These are phyloP conservation scores for Vigna unguiculata DNA, from an alignment of 306 rosid genomes.

Conservation along the genomic window DNA sequence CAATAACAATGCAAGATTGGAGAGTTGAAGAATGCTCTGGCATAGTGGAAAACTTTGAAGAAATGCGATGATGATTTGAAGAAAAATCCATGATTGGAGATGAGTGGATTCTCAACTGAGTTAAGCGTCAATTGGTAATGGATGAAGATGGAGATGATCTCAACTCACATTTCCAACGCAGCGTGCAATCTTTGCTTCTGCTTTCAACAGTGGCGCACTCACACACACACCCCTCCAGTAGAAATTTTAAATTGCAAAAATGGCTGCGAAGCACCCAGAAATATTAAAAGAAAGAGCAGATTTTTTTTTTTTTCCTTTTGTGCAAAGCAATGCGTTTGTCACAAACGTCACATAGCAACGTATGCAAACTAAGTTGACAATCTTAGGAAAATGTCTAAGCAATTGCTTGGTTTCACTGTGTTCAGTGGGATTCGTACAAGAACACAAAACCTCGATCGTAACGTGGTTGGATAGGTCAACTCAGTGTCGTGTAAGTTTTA, in stretches of 20 bases:
- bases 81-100: conserved; percentile 32
- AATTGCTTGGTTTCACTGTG: background rate
- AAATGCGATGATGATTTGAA: conserved; percentile 38
- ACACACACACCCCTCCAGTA: background rate
- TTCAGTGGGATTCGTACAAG: too few relatives aligned
- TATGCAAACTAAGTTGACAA: background rate
- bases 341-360: background rate
- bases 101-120: conserved; percentile 50
- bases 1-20: background rate
- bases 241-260: conserved; percentile 6
- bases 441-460: too few relatives aligned
- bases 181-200: conserved; percentile 4
- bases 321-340: background rate
- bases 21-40: conserved; percentile 21
- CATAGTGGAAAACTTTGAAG: background rate
- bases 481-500: too few relatives aligned
- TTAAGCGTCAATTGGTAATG: background rate
- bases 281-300: background rate
- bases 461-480: too few relatives aligned
- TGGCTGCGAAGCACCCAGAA: background rate
- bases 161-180: conserved; percentile 11
- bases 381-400: background rate
- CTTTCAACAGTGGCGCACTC: conserved; percentile 13
- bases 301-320: background rate
- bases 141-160: conserved; percentile 1